Base-by-base conservation (phyloP, 2,329 filamentous ascomycete genomes). In the Fusarium haematococcum region DNA sequence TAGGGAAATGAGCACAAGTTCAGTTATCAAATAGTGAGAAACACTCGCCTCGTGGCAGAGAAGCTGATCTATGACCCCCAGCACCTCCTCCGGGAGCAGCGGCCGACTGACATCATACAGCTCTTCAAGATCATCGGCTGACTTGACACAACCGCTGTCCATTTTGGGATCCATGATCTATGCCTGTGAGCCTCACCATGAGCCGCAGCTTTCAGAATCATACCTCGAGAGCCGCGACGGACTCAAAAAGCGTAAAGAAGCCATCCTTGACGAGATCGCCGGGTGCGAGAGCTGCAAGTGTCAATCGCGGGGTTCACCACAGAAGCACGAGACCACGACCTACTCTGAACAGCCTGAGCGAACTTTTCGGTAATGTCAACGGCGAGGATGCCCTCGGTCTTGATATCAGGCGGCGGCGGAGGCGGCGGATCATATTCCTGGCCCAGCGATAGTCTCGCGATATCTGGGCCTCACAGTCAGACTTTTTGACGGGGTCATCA, bases 161-260 rank as follows among this genome's bases (percentile, higher is more conserved):
- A 99, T 99, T 84, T 98, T 99, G 1, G 94, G 92, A 80, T 99
- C 97, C 94, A 98, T 98, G 78, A 99, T 98, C 97, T 99, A 54
- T 35, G 25, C 16, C n/a, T 7, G 32, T 75, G 39, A 74, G 65
- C 20, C 23, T 60, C 25, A 30, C 18, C 5, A 23, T 11, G 13
- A 20, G 18, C 35, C 6, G 4, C 8, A 14, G 4, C 2, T 33
- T 30, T 10, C 33, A n/a, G 11, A 39, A 10, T 71, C 84, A 65
- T 81, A 89, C 91, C 89, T 97, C 94, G 25, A 97, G 88, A 76
- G 94, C 94, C 71, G 94, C 94, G 76, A 99, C 97, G 58, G 95
- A 93, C 84, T 98, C 97, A 77, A 98, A 98, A 6, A 99, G 88
- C 2, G 95, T 97, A 80, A 99, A 98, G 81, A 91, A 91, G 52